Conservation (phyloP, 345 rosid genomes). For the Brassica carinata region DNA sequence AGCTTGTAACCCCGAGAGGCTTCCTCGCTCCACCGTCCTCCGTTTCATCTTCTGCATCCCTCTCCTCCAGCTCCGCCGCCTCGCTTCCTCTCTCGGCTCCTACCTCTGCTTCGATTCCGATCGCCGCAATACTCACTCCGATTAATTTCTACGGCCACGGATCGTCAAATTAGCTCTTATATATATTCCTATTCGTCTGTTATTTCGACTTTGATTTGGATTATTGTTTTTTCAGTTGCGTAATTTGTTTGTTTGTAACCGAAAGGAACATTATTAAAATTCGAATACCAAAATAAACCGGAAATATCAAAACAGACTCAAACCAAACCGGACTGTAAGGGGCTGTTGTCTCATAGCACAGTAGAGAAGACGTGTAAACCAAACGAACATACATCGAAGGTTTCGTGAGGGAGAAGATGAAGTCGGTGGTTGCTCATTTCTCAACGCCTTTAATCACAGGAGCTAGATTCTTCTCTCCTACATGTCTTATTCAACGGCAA, state of each 20-base stretch:
- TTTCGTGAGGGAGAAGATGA: constrained; percentile 43
- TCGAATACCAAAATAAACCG: constrained; percentile 10
- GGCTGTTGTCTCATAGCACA: neutral
- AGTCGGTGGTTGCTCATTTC: constrained; percentile 34
- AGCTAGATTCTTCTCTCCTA: constrained; percentile 2
- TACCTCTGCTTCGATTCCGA: constrained; percentile 61
- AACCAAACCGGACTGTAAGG: constrained; percentile 27
- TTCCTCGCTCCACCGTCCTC: constrained; percentile 65
- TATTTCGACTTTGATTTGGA: neutral
- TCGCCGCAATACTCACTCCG: constrained; percentile 41
- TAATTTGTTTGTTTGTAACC: constrained; percentile 30
- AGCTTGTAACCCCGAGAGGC: constrained; percentile 85
- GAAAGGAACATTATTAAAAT: neutral
- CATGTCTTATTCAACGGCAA: neutral
- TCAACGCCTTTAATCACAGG: constrained; percentile 32
- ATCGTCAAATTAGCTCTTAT: constrained; percentile 1
- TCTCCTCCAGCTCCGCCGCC: constrained; percentile 60
- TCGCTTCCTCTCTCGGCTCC: constrained; percentile 58
- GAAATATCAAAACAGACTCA: too few species aligned
- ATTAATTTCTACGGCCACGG: constrained; percentile 36
- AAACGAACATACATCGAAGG: neutral
- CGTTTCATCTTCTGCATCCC: constrained; percentile 68
- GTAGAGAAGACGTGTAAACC: constrained; percentile 24
- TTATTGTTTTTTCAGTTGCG: neutral
- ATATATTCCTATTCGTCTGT: neutral